Conservation (phyloP, 2,329 filamentous ascomycete species). For the Aspergillus sp. region DNA sequence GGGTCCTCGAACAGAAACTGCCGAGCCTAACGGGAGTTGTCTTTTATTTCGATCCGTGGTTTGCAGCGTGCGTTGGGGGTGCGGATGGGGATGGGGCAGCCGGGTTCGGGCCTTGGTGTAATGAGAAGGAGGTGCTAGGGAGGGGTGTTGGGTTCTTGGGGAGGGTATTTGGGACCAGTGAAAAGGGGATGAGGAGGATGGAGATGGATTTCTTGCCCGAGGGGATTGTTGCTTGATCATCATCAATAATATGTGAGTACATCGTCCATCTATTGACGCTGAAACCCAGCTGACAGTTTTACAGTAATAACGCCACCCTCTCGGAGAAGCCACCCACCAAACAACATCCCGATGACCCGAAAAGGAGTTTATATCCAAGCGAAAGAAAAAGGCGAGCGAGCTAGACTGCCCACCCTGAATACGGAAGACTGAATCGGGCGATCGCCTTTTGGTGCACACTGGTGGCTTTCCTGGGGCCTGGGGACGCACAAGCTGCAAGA, state of each 20-base stretch:
- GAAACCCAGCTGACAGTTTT: not conserved
- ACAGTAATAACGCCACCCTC: not conserved
- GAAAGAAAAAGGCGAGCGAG: slow-evolving; percentile 1
- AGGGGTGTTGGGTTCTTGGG: slow-evolving; percentile 38
- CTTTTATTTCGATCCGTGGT: slow-evolving; percentile 41
- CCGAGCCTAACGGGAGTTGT: slow-evolving; percentile 33
- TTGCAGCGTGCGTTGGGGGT: slow-evolving; percentile 34
- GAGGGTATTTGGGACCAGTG: slow-evolving; percentile 31
- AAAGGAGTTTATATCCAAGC: not conserved
- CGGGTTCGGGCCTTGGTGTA: slow-evolving; percentile 24
- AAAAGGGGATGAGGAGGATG: slow-evolving; percentile 29
- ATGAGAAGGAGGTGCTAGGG: slow-evolving; percentile 32
- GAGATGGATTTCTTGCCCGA: slow-evolving; percentile 40
- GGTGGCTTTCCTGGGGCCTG: not conserved
- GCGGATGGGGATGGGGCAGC: not conserved
- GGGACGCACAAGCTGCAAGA: slow-evolving; percentile 20
- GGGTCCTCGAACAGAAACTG: slow-evolving; percentile 30
- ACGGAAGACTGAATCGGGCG: not conserved
- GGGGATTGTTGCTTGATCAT: slow-evolving; percentile 24
- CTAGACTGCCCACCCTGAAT: not conserved
- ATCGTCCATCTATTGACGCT: not conserved
- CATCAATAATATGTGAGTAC: not conserved
- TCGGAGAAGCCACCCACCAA: not conserved
- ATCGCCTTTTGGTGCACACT: not conserved
- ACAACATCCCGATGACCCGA: not conserved